Conservation (phyloP, 768 basidiomycete genomes). For the Porpolomopsis calyptriformis region DNA sequence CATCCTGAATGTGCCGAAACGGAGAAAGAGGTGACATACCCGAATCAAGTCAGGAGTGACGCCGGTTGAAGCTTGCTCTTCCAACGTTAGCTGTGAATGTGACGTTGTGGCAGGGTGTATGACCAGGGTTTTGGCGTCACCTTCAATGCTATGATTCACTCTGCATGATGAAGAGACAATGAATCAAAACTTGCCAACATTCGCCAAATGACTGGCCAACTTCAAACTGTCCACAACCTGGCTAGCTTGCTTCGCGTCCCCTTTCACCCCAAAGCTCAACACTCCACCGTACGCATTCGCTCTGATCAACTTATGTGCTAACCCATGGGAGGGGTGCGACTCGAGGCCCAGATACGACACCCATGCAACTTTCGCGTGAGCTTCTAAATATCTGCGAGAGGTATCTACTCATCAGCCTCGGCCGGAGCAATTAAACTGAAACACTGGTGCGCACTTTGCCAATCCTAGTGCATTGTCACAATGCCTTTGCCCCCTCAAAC, state of each 20-base stretch:
- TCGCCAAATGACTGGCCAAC: slow-evolving; percentile 63
- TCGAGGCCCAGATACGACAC: slow-evolving; percentile 68
- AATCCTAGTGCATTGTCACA: slow-evolving; percentile 59
- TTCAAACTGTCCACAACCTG: slow-evolving; percentile 59
- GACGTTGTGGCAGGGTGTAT: slow-evolving; percentile 75
- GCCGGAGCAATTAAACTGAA: too few species aligned
- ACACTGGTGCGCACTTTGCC: slow-evolving; percentile 32
- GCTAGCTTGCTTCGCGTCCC: slow-evolving; percentile 27
- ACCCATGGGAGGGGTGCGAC: slow-evolving; percentile 47
- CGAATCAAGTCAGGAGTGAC: slow-evolving; percentile 70
- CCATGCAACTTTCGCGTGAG: slow-evolving; percentile 61
- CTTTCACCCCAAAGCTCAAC: slow-evolving; percentile 68
- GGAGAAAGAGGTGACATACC: slow-evolving; percentile 25
- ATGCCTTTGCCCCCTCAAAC: slow-evolving; percentile 61
- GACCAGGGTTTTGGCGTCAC: slow-evolving; percentile 71
- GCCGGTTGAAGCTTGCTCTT: slow-evolving; percentile 54
- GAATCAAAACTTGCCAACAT: slow-evolving; percentile 41
- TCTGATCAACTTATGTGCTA: slow-evolving; percentile 48
- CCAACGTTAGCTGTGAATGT: slow-evolving; percentile 53
- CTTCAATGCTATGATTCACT: slow-evolving; percentile 16
- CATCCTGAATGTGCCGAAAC: neutral
- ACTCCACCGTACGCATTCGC: slow-evolving; percentile 56
- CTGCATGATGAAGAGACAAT: neutral
- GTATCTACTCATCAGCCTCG: too few species aligned
- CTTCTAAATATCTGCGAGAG: slow-evolving; percentile 41